Evolutionary conservation across 208 protist genomes (phyloP), one percentile per base, ranked within the genome.

Genomic region (Leishmania martiniquensis): DNA sequence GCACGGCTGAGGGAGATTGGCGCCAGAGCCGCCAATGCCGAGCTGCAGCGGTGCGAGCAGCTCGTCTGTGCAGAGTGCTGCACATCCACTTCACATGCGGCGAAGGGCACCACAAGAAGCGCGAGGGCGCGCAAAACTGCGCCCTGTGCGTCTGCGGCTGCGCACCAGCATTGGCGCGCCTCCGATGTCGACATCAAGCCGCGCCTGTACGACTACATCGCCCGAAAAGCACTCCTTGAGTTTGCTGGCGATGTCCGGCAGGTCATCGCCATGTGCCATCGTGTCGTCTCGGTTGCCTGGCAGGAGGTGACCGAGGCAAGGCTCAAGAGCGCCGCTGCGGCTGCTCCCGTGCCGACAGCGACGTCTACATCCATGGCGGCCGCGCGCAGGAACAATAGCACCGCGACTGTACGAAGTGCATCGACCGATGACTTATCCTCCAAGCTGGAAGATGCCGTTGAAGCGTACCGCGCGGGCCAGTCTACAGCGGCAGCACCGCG

Each of bases 191-290:
- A 72, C 71, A 81, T 96, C 25, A 92, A 85, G 42, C 80, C 89
- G 2, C 86, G 78, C 44, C 83, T 96, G 5, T 85, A 93, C 69
- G 72, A 87, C 52, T 92, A 88, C 78, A 91, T 95, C 63, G 88
- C 89, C 0, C 80, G 85, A 22, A 92, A 91, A 76, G 85, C 89
- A 4, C 69, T 93, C 42, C 76, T 91, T 5, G 87, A 95, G 75
- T 89, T 83, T 78, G 87, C 89, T 22, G 87, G 91, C 25, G 91
- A 95, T 77, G 91, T 92, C 34, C 83, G 91, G 51, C 89, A 95
- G 77, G 87, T 95, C 4, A 84, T 85, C 52, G 85, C 80, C 34
- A 93, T 95, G 89, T 90, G 86, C 67, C 87, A 89, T 15, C 89
- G 89, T 47, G 84, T 93, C 1, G 78, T 92, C 47, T 81, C 87